phyloP scores from a whole-genome alignment of 768 basidiomycete species.

The Serendipita sp. region DNA sequence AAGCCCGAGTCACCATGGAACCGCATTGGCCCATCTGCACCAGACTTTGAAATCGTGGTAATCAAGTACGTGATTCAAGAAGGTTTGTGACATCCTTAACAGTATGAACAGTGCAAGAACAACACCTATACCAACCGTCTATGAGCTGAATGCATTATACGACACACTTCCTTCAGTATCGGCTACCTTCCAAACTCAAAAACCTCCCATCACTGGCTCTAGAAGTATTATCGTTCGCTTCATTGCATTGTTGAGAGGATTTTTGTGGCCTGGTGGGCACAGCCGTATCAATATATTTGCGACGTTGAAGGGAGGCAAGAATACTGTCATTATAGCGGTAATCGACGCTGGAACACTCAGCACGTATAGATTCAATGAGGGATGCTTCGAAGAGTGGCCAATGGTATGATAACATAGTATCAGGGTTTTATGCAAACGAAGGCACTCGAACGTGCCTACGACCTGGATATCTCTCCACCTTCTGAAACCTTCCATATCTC shows the following conservation, averaged over 20 bases:
- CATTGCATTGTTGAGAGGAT: not conserved
- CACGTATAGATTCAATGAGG: conserved; percentile 78
- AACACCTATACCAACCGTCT: conserved; percentile 65
- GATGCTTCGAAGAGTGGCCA: conserved; percentile 72
- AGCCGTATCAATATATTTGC: conserved; percentile 52
- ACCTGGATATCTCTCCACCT: not conserved
- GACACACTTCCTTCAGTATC: conserved; percentile 45
- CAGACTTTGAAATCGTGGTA: conserved; percentile 78
- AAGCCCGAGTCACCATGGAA: conserved; percentile 79
- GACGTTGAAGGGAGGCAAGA: conserved; percentile 69
- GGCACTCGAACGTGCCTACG: not conserved
- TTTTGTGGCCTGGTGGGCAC: not conserved
- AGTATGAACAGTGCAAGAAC: conserved; percentile 48
- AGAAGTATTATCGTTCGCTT: not conserved
- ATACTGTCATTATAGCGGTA: conserved; percentile 68
- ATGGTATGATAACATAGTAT: conserved; percentile 26
- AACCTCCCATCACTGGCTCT: not conserved
- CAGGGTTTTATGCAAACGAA: not conserved
- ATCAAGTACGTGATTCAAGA: conserved; percentile 45
- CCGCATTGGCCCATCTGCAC: conserved; percentile 56
- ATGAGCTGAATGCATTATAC: conserved; percentile 64
- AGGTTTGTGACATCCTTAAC: not conserved
- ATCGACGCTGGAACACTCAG: conserved; percentile 79
- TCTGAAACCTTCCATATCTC: conserved; percentile 46
- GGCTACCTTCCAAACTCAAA: conserved; percentile 28